Evolutionary conservation across 768 basidiomycete genomes (phyloP).

Genomic region (Kwoniella bestiolae): DNA sequence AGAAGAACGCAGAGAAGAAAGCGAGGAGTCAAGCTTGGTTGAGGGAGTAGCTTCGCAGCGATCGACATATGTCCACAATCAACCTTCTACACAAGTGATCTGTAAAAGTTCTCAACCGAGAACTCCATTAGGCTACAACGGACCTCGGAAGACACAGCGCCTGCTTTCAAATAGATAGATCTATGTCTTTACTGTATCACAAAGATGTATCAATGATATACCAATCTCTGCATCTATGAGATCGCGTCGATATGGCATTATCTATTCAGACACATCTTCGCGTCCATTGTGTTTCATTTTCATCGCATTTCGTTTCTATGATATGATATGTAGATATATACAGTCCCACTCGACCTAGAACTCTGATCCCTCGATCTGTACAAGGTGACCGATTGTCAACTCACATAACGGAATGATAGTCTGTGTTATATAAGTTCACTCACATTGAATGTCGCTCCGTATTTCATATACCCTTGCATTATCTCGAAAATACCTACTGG

Average conservation of each 20-base stretch:
- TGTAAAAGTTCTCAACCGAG: too few relatives aligned
- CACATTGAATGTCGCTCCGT: constrained; percentile 84
- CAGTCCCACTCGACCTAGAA: constrained; percentile 29
- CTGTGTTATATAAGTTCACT: constrained; percentile 1
- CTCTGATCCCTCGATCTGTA: constrained; percentile 46
- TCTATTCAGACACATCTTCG: neutral
- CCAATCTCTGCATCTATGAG: neutral
- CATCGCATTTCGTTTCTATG: constrained; percentile 12
- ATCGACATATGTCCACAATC: too few relatives aligned
- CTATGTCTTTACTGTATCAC: too few relatives aligned
- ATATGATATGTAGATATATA: constrained; percentile 4
- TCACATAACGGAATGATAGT: neutral
- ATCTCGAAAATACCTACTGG: constrained; percentile 88
- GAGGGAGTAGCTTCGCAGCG: constrained; percentile 38
- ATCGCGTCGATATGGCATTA: neutral
- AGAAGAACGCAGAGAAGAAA: constrained; percentile 52
- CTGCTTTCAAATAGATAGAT: too few relatives aligned
- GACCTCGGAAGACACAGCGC: too few relatives aligned
- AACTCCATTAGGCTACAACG: too few relatives aligned
- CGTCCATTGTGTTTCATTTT: neutral
- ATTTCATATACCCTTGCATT: constrained; percentile 88
- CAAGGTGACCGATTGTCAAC: constrained; percentile 3
- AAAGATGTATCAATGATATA: too few relatives aligned
- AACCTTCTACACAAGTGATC: too few relatives aligned
- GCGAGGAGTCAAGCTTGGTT: constrained; percentile 51